These are phyloP conservation scores for Evernia prunastri DNA, from an alignment of 495 filamentous ascomycete genomes.

Conservation along the genomic window DNA sequence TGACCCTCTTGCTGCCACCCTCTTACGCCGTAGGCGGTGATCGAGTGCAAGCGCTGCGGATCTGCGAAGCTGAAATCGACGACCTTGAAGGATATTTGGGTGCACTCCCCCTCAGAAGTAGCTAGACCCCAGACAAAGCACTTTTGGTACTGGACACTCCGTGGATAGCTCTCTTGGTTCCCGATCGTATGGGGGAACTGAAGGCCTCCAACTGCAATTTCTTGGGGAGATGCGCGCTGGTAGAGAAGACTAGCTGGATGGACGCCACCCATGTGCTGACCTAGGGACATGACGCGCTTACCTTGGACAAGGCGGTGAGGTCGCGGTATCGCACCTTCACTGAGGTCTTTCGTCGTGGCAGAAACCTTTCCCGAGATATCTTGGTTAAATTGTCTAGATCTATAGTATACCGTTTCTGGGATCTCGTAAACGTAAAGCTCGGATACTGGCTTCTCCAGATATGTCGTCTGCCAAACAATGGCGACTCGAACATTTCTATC, in stretches of 20 bases:
- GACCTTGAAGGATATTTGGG: conserved; percentile 1
- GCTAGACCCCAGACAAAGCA: conserved; percentile 10
- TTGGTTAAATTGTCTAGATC: background rate
- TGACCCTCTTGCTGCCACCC: background rate
- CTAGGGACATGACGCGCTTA: conserved; percentile 14
- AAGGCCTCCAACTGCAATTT: background rate
- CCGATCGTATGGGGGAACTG: background rate
- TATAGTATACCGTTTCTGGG: background rate
- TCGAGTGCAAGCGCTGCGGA: background rate
- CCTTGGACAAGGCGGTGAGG: conserved; percentile 5
- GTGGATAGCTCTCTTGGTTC: background rate
- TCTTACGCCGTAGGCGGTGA: background rate
- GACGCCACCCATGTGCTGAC: conserved; percentile 8
- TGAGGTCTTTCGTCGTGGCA: background rate
- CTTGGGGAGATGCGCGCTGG: background rate
- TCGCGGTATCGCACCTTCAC: background rate
- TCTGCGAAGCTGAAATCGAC: conserved; percentile 21
- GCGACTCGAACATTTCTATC: conserved; percentile 4
- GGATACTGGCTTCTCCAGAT: background rate
- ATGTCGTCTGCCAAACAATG: conserved; percentile 11
- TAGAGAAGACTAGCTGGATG: conserved; percentile 4
- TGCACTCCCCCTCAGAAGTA: background rate
- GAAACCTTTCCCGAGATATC: background rate
- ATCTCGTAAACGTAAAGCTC: conserved; percentile 14
- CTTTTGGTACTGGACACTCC: conserved; percentile 8